A percentile compares a stretch with the other conserved stretches of the same genome.
phyloP scores from a whole-genome alignment of 352 stramenopile species.

The Phytophthora foliorum region DNA sequence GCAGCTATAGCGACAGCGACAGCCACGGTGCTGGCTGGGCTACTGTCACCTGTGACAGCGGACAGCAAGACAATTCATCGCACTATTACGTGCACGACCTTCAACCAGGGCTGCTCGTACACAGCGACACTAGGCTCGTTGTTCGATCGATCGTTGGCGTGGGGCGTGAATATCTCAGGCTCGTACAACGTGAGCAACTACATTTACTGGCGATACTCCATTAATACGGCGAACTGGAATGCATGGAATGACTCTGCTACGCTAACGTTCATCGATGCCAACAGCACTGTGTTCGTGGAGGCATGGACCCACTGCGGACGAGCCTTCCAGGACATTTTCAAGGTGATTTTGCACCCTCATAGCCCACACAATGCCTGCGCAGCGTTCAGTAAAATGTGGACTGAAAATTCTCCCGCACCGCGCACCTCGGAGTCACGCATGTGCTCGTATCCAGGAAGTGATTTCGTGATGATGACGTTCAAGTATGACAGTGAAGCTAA shows the following conservation, averaged over 20 bases:
- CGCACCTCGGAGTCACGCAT: conserved; percentile 7
- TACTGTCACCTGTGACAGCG: conserved; percentile 1
- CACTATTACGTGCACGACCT: conserved; percentile 27
- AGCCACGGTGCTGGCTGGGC: conserved; percentile 5
- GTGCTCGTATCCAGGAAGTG: conserved; percentile 32
- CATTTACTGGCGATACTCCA: conserved; percentile 63
- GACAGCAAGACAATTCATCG: conserved; percentile 21
- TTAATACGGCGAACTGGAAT: conserved; percentile 24
- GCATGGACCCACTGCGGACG: conserved; percentile 68
- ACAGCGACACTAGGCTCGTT: conserved; percentile 13
- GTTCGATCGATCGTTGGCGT: conserved; percentile 12
- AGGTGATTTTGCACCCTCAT: conserved; percentile 47
- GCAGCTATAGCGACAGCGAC: neutral
- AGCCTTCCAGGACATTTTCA: conserved; percentile 35
- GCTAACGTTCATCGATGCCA: conserved; percentile 36
- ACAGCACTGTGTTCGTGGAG: conserved; percentile 54
- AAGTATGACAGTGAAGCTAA: conserved; percentile 20
- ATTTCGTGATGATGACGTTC: conserved; percentile 34
- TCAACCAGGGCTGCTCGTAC: conserved; percentile 24
- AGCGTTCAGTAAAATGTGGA: conserved; percentile 31
- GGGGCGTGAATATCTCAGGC: neutral
- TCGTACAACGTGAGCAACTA: conserved; percentile 19
- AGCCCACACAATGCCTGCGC: conserved; percentile 25
- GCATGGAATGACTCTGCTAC: conserved; percentile 12
- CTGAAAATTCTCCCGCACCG: conserved; percentile 16